Base-by-base conservation (phyloP, 306 rosid species). In the Mimosa bimucronata region DNA sequence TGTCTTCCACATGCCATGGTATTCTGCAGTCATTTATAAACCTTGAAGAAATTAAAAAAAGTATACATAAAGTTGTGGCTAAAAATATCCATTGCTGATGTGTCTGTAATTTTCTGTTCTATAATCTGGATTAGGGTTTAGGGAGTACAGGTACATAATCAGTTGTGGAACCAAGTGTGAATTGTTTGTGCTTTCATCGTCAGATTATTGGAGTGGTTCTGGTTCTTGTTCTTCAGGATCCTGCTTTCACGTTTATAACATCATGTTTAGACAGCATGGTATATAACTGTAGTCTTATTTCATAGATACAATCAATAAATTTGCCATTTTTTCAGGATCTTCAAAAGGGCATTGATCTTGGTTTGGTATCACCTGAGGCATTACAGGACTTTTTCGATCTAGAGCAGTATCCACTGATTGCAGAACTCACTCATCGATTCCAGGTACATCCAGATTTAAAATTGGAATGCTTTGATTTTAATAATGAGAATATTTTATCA, bases 281-380 rank as follows among this genome's bases (percentile, higher is more conserved):
- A 38, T 48, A 25, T 77, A 18, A 41, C 30, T 30, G 48, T 76
- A 71, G 28, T 66, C 65, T 62, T 55, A 62, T 80, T 38, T 19
- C 15, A 53, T 44, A 34, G 40, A 42, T 62, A 14, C 18, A 53
- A 29, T 61, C 60, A 18, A 6, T 31, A 55, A 21, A 64, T 64
- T 67, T 40, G 45, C 67, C 74, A 75, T 78, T 65, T 14, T 79
- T 84, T 85, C 87, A 95, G 98, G 98, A 95, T 86, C 91, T 95
- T 82, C 98, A 92, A 80, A 93, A 91, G 83, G 98, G 98, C 80
- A 86, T 92, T 88, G 98, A 92, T 89, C 95, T 91, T 78, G 98
- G 98, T 88, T 81, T 94, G 83, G 94, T 94, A 82, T 88, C 98
- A 61, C 98, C 98, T 26, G 97, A 91, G 88, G 97, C 90, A 50